Evolutionary conservation across 495 filamentous ascomycete species (phyloP).

Genomic region (Xylaria flabelliformis): DNA sequence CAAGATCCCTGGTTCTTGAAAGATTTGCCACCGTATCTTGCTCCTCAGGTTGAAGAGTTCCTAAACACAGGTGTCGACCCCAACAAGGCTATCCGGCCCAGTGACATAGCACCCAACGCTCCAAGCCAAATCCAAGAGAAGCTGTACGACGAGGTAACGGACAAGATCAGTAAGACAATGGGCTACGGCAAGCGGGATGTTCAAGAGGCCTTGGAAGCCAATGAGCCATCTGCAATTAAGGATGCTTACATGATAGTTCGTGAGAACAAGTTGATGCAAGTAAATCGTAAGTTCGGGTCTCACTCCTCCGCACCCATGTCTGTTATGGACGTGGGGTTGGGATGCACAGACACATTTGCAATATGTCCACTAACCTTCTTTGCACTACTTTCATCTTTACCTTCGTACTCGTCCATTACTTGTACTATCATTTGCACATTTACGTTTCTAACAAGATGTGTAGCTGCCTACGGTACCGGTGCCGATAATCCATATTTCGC

Average conservation of each 20-base stretch:
- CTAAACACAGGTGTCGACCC: constrained; percentile 90
- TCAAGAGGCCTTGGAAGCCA: constrained; percentile 85
- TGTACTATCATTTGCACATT: background rate
- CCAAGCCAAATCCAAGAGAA: constrained; percentile 80
- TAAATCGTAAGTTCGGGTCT: constrained; percentile 71
- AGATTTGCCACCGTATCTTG: constrained; percentile 82
- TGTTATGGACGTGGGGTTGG: background rate
- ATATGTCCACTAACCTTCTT: background rate
- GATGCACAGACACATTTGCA: constrained; percentile 17
- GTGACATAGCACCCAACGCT: constrained; percentile 77
- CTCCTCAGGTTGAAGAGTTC: constrained; percentile 91
- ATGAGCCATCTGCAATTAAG: constrained; percentile 97
- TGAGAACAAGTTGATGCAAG: constrained; percentile 97
- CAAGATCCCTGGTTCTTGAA: constrained; percentile 94
- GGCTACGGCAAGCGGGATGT: constrained; percentile 95
- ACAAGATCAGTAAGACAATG: constrained; percentile 96
- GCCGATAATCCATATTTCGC: constrained; percentile 48
- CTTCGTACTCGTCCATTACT: background rate
- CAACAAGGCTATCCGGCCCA: constrained; percentile 84
- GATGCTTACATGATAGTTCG: constrained; percentile 97
- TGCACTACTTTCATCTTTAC: background rate
- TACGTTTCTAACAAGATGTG: constrained; percentile 17
- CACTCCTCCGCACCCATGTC: constrained; percentile 1
- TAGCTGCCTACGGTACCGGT: constrained; percentile 43
- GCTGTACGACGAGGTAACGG: constrained; percentile 87